Evolutionary conservation across 2,329 filamentous ascomycete species (phyloP), one percentile per base, ranked within the genome.

Genomic region (Fonsecaea pugnacius): DNA sequence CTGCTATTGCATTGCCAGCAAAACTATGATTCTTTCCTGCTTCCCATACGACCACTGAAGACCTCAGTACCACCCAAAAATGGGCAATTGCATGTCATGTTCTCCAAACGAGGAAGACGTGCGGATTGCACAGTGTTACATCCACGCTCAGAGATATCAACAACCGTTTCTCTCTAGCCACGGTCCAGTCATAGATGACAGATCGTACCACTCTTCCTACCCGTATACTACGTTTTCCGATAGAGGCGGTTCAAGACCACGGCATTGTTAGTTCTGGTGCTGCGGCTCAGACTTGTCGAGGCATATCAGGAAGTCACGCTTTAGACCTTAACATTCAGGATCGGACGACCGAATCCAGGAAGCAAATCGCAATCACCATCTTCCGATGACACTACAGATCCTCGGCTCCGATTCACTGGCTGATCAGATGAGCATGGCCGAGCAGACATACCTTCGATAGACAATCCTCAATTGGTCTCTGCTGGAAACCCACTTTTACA

Each of bases 141-240:
- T 35, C 18, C 57, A 59, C 57, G 57, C 57, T 21, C 48, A 59
- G 21, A 59, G 50, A 59, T 52, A 59, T 36, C 43, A 52, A 38
- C 46, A 52, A 38, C 46, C 33, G n/a, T n/a, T 38, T 24, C 57
- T 40, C 32, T 40, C 8, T 12, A 51, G 43, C 43, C 35, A 59
- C 14, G 12, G 40, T n/a, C 46, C 43, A 6, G 24, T 18, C 33
- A 36, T 32, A 21, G 16, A 18, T n/a, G 57, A 59, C 27, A 52
- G 10, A 3, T 24, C 43, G 21, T 14, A 48, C 21, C 21, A 12
- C 9, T 48, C 43, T 24, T 3, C 4, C 43, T 10, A 12, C 12
- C 18, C 21, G 16, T 12, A 24, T 48, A 27, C 18, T 27, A 5
- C 8, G 5, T 48, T 14, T 10, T 48, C 43, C 9, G 12, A 48